These are phyloP conservation scores for Pythium graminicola DNA, from an alignment of 352 stramenopile genomes.

Conservation along the genomic window DNA sequence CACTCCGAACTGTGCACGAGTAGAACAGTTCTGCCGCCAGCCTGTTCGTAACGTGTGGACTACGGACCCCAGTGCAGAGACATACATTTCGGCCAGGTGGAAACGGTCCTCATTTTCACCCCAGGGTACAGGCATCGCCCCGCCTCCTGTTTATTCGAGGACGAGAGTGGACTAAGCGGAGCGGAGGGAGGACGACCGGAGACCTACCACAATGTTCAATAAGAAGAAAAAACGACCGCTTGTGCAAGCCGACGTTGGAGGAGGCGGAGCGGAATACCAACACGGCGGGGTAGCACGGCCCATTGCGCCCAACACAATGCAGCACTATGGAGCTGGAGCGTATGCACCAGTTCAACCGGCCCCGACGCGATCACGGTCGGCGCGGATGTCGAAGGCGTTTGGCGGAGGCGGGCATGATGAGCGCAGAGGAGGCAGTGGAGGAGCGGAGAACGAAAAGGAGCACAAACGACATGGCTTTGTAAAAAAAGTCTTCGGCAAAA, in stretches of 20 bases:
- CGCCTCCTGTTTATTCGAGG: conserved; percentile 6
- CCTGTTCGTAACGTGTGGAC: neutral
- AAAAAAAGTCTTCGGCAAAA: conserved; percentile 21
- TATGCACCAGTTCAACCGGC: neutral
- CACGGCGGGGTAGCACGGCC: conserved; percentile 13
- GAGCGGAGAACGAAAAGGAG: neutral
- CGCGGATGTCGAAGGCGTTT: conserved; percentile 11
- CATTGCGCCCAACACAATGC: neutral
- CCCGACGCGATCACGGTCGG: neutral
- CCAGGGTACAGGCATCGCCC: neutral
- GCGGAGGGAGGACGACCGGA: neutral
- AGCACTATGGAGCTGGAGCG: neutral
- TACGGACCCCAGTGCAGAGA: neutral
- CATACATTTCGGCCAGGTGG: neutral
- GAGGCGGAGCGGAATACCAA: neutral
- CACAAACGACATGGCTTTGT: conserved; percentile 6
- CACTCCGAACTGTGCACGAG: neutral
- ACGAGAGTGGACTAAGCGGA: neutral
- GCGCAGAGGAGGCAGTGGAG: conserved; percentile 2
- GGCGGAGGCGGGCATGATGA: conserved; percentile 1
- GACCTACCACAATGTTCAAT: conserved; percentile 8
- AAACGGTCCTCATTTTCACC: neutral
- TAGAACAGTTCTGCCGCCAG: conserved; percentile 4
- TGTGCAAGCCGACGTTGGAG: neutral
- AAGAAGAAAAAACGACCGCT: conserved; percentile 26